Evolutionary conservation across 257 asterid genomes (phyloP), one percentile per base, ranked within the genome.

Genomic region (Salvia hispanica): DNA sequence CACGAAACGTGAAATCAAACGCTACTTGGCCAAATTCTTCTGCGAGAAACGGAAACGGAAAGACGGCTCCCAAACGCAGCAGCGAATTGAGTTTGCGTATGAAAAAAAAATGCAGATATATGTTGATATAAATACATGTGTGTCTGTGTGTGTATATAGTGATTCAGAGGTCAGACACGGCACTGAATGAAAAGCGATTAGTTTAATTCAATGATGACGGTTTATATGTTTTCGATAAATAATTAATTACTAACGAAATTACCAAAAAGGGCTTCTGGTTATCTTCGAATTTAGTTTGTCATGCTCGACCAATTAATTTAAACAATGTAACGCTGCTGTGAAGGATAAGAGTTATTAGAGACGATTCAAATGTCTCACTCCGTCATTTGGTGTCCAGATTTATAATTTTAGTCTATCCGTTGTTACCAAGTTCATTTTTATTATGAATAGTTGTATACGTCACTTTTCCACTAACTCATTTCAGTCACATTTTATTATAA

Each of bases 111-210:
- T 62, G 37, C 39, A 52, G 5, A 25, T 25, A 25, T 25, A 2
- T 2, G 31, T 58, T 4, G 18, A 57, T 46, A 43, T 9, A 28
- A 11, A 10, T 28, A 4, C 40, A 1, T 53, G 36, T 36, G 9
- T 16, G n/a, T n/a, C n/a, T n/a, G 3, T 36, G 25, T 9, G 0
- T 25, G 3, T 46, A 40, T 39, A 39, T 50, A 60, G 9, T 12
- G 81, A 73, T 76, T 73, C 74, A 71, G 82, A 84, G 85, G 91
- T 88, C 89, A 84, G 79, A 88, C 94, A 84, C 94, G 94, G 89
- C 96, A 80, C 80, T 74, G 91, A 84, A 89, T 81, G 18, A n/a
- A 46, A 62, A 69, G 72, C 43, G 58, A 69, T 70, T 79, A 68
- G 56, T 59, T 8, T 64, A 69, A 36, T 6, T 28, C 57, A 58